phyloP scores from a whole-genome alignment of 192 early-diverging fungal species.

The Borealophlyctis nickersoniae region DNA sequence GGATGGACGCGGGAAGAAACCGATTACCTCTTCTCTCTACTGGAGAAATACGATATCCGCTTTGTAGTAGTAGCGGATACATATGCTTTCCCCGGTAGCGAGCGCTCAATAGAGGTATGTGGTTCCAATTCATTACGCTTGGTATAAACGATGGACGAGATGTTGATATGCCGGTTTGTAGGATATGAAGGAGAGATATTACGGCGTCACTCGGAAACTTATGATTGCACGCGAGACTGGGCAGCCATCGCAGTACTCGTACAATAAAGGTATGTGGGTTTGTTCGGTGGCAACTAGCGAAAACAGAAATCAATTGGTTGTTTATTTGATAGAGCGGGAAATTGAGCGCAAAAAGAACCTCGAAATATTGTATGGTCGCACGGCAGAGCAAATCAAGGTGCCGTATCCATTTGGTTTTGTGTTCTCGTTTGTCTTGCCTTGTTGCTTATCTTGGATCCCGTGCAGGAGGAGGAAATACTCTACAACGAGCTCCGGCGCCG shows the following conservation, averaged over 20 bases:
- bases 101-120: conserved; percentile 40
- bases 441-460: not conserved
- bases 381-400: conserved; percentile 68
- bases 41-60: conserved; percentile 70
- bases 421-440: not conserved
- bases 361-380: conserved; percentile 65
- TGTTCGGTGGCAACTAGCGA: not conserved
- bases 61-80: conserved; percentile 85
- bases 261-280: conserved; percentile 47
- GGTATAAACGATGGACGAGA: no score
- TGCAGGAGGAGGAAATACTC: conserved; percentile 75
- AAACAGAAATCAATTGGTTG: not conserved
- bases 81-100: conserved; percentile 54
- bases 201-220: conserved; percentile 63
- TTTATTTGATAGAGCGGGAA: conserved; percentile 53
- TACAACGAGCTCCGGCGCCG: conserved; percentile 75
- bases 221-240: conserved; percentile 50
- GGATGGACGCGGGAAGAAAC: conserved; percentile 86
- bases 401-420: not conserved
- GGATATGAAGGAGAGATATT: conserved; percentile 89
- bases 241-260: conserved; percentile 34
- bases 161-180: no score
- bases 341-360: conserved; percentile 79
- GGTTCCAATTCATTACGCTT: no score
- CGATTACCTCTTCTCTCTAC: conserved; percentile 74